Evolutionary conservation across 345 rosid genomes (phyloP).

Genomic region (Alliaria petiolata): DNA sequence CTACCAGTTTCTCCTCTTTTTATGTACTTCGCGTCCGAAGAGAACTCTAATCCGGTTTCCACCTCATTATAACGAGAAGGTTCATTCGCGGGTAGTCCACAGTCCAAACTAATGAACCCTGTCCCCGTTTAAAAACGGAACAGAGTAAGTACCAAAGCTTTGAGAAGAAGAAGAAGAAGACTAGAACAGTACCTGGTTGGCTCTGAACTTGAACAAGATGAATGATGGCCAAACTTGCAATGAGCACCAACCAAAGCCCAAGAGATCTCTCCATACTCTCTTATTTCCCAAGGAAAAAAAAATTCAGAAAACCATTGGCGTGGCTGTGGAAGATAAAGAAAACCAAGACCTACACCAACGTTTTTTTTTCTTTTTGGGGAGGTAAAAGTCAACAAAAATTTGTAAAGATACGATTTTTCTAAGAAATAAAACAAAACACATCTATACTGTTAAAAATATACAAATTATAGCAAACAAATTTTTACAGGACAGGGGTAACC

Average conservation of each 20-base stretch:
- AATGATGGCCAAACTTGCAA: neutral
- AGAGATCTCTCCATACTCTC: neutral
- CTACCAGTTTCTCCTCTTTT: neutral
- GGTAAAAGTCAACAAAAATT: too few species aligned
- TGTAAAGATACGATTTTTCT: too few species aligned
- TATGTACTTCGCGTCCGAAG: neutral
- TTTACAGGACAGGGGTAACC: too few species aligned
- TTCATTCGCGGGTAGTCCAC: neutral
- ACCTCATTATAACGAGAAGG: neutral
- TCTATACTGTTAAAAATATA: too few species aligned
- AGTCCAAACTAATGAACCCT: neutral
- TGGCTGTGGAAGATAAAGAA: neutral
- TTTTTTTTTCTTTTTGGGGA: too few species aligned
- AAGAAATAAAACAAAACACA: too few species aligned
- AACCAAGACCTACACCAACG: too few species aligned
- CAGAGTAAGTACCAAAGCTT: neutral
- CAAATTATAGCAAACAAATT: too few species aligned
- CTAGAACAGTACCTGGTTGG: neutral
- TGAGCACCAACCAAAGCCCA: neutral
- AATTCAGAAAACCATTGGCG: neutral
- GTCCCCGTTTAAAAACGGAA: neutral
- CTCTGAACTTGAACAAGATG: neutral
- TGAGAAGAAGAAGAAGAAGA: neutral
- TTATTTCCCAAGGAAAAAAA: neutral
- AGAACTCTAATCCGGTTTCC: neutral